Evolutionary conservation across 2,329 filamentous ascomycete genomes (phyloP), one percentile per base, ranked within the genome.

Genomic region (Hortaea werneckii): DNA sequence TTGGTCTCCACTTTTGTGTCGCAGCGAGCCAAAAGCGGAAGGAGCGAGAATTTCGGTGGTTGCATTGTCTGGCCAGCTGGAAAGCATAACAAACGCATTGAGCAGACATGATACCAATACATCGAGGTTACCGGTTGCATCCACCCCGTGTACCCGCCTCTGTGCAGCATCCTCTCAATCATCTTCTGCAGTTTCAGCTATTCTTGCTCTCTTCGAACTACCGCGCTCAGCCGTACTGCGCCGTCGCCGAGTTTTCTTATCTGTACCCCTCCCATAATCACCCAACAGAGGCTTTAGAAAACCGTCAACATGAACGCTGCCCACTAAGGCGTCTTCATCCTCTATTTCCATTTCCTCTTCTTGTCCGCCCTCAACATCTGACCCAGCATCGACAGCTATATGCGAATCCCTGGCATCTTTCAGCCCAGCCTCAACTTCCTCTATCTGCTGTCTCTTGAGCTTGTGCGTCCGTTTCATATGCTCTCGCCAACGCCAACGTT

Each of bases 241-340:
- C 13, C 41, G 32, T 12, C 45, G 34, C 6, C 35, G 34, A 20
- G 27, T 7, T 37, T 40, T 44, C 6, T 20, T 32, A 37, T 48
- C 42, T 11, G 13, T 35, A 10, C 46, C 44, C 27, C 43, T 30
- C 20, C 28, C 37, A 5, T 38, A 29, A 9, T 20, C 29, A 38
- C 34, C 40, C 5, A 11, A 1, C 5, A 52, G 44, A 37, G 75
- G 73, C 57, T 70, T 68, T 54, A 87, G 53, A 56, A 83, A 87
- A 0, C 82, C 79, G 60, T 87, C 82, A 1, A 79, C 73, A 54
- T 85, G 82, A 13, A 85, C 78, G 0, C 72, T 81, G 0, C 80
- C 82, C 6, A 71, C 54, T 20, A 20, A 20, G 20, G 20, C 20
- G 20, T 20, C 20, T 20, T 20, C 20, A 20, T 20, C 20, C 2